Base-by-base conservation (phyloP, 2,329 filamentous ascomycete species). In the Lecanosticta acicola region DNA sequence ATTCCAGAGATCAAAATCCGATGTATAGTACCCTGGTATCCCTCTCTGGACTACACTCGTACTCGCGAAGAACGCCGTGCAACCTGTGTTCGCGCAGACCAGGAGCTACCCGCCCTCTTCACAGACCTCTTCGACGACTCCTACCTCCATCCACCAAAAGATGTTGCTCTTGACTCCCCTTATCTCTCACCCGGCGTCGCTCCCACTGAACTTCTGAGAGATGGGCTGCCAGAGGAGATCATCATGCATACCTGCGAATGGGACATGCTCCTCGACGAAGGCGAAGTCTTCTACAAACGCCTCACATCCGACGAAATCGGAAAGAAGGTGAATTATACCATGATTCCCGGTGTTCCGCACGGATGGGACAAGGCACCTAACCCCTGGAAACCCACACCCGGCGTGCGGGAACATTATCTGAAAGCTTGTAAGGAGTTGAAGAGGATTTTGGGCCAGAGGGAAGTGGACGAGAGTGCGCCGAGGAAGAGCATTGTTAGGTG, bases 281-380 rank as follows among this genome's bases (percentile, higher is more conserved):
- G 77, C 4, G 68, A 83, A 49, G 69, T 72, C 3, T 83, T 89
- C 51, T 74, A 78, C 9, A 71, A 79, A 41, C 71, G 83, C 16
- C 63, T 88, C 7, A 46, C 16, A 2, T 45, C 49, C n/a, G 50
- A 51, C 17, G 57, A 57, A 7, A 53, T 64, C 24, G 69, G 68
- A 18, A 84, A 82, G 65, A 71, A 71, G 5, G 76, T 84, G 1
- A 67, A 70, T 41, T 82, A 81, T 55, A 74, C 73, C 19, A 75
- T 80, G 65, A 72, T 84, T 2, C 66, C 71, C 3, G 77, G 71
- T 2, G 80, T 81, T 17, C 72, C 75, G 20, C 81, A 84, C 59
- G 81, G 74, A 0, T 85, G 81, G 75, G 81, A 85, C 57, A 85
- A 84, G 65, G 76, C 75, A 20, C 79, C 80, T 0, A 83, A 81